Evolutionary conservation across 768 basidiomycete species (phyloP).

Genomic region (Serendipita vermifera): DNA sequence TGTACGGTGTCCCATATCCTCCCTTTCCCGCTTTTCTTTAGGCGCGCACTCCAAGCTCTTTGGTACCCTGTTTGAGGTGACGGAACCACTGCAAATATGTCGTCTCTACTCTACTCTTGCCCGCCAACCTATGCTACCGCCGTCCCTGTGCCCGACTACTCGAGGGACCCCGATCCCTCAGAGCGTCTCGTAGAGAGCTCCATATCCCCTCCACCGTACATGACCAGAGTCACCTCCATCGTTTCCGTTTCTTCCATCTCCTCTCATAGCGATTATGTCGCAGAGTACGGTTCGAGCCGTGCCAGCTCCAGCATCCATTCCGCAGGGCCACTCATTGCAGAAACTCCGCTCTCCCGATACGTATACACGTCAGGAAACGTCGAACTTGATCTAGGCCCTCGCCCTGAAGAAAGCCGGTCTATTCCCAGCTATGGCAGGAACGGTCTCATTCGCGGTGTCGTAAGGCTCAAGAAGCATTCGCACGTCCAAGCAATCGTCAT

Average conservation of each 20-base stretch:
- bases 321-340: too few relatives aligned
- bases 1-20: too few relatives aligned
- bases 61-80: too few relatives aligned
- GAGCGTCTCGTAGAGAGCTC: not conserved
- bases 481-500: not conserved
- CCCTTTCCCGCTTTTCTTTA: too few relatives aligned
- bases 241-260: not conserved
- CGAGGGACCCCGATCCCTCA: not conserved
- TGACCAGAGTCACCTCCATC: not conserved
- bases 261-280: not conserved
- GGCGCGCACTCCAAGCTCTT: too few relatives aligned
- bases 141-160: not conserved
- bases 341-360: too few relatives aligned
- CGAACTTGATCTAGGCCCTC: conserved; percentile 3
- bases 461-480: not conserved
- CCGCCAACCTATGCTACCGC: conserved; percentile 1
- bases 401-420: not conserved
- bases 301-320: too few relatives aligned
- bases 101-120: not conserved
- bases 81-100: too few relatives aligned
- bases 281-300: too few relatives aligned
- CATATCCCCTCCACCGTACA: not conserved
- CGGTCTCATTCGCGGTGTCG: not conserved
- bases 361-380: not conserved
- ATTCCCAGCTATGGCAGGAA: not conserved